These are phyloP conservation scores for Skeletonema menzelii DNA, from an alignment of 108 stramenopile genomes.

Conservation along the genomic window DNA sequence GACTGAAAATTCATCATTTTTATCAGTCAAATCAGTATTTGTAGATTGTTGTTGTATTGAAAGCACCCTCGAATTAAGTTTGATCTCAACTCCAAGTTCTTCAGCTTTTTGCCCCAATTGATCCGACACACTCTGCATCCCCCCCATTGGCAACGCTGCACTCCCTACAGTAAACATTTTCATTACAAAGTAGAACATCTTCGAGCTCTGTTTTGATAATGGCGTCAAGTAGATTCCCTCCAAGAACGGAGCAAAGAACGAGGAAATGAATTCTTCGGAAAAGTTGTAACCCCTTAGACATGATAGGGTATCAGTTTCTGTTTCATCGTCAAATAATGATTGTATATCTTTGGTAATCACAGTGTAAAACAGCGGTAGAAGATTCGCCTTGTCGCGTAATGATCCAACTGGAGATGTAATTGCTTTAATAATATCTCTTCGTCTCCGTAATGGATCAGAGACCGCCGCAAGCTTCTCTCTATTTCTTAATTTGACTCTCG, in stretches of 20 bases:
- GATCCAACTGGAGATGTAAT: conserved; percentile 72
- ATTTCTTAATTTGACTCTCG: conserved; percentile 60
- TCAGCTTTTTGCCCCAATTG: conserved; percentile 62
- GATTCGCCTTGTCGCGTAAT: conserved; percentile 62
- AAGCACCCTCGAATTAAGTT: conserved; percentile 26
- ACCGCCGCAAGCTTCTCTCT: conserved; percentile 51
- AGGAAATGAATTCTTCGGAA: conserved; percentile 65
- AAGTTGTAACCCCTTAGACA: conserved; percentile 71
- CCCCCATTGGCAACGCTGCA: conserved; percentile 69
- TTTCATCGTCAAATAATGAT: conserved; percentile 56
- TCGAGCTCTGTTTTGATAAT: conserved; percentile 69
- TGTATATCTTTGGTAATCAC: conserved; percentile 58
- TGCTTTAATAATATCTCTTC: conserved; percentile 48
- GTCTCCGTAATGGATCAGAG: conserved; percentile 78
- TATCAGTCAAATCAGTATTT: conserved; percentile 3
- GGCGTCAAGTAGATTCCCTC: conserved; percentile 84
- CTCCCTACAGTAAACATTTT: conserved; percentile 84
- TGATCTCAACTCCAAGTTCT: conserved; percentile 48
- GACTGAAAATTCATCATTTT: conserved; percentile 2
- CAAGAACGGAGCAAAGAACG: conserved; percentile 83
- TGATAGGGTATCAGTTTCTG: conserved; percentile 65
- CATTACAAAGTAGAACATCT: conserved; percentile 89
- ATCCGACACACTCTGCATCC: conserved; percentile 72
- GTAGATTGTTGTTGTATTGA: conserved; percentile 28
- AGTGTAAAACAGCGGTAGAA: conserved; percentile 63